Conservation (phyloP, 805 yeast genomes). For the Jamesozyma lodderae region DNA sequence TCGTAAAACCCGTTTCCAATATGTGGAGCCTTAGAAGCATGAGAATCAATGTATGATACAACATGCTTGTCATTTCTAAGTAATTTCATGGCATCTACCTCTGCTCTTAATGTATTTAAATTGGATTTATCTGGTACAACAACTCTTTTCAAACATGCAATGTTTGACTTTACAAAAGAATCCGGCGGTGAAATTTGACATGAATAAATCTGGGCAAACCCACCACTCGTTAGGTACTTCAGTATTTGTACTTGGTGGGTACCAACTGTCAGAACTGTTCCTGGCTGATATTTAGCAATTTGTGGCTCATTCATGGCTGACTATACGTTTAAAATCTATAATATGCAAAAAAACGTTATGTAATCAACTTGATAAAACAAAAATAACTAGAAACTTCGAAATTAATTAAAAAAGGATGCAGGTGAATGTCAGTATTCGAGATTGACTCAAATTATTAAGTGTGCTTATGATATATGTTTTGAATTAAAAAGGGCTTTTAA, state of each 20-base stretch:
- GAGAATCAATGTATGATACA: conserved; percentile 89
- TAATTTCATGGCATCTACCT: conserved; percentile 94
- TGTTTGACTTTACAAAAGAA: conserved; percentile 36
- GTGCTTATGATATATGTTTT: too few relatives aligned
- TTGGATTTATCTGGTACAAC: conserved; percentile 85
- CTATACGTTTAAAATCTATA: too few relatives aligned
- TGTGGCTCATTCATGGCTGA: conserved; percentile 46
- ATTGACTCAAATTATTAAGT: too few relatives aligned
- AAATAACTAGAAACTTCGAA: too few relatives aligned
- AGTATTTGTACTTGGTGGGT: conserved; percentile 63
- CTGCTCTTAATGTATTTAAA: conserved; percentile 76
- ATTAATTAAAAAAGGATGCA: too few relatives aligned
- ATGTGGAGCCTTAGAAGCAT: conserved; percentile 71
- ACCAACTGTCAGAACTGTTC: conserved; percentile 75
- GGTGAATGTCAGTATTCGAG: too few relatives aligned
- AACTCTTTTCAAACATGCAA: conserved; percentile 89
- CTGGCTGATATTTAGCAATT: conserved; percentile 58
- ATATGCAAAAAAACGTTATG: too few relatives aligned
- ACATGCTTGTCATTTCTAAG: conserved; percentile 68
- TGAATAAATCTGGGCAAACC: conserved; percentile 91
- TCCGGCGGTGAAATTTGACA: conserved; percentile 56
- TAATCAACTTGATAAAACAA: too few relatives aligned
- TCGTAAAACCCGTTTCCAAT: conserved; percentile 52
- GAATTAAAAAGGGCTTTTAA: too few relatives aligned
- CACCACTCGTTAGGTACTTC: conserved; percentile 78